Base-by-base conservation (phyloP, 345 rosid genomes). In the Ailanthus altissimus region DNA sequence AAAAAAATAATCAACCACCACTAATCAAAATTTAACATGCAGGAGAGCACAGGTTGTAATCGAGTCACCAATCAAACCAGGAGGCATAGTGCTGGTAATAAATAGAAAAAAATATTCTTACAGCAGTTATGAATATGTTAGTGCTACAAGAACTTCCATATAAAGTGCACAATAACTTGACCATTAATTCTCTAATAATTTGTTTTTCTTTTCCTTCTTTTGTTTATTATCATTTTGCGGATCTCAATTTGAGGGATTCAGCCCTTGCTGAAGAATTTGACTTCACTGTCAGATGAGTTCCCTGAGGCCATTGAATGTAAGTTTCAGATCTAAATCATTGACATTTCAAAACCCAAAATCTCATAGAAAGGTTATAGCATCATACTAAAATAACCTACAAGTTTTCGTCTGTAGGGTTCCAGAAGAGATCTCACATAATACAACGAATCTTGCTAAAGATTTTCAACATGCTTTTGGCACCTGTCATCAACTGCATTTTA, bases 21-120 rank as follows among this genome's bases (percentile, higher is more conserved):
- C 57, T 65, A 56, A 73, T 14, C 28, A 49, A 71, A 7, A 54
- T 11, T 57, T 18, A 38, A 2, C 62, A 14, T 81, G 84, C 89
- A 94, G 97, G 90, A 91, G 86, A 59, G 94, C 90, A 20, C 81
- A 54, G 62, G 80, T 89, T 68, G 72, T 92, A 61, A 89, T 79
- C 7, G 96, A 91, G 76, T 92, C 96, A 42, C 96, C 96, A 10
- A 82, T 92, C 81, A 94, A 94, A 86, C 94, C 92, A 45, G 97
- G 97, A 83, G 88, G 88, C 78, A 67, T 87, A 8, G 88, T 81
- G 73, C 83, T 94, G 97, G 98, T 32, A 32, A 32, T 3, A 32
- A 32, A 32, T 56, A 71, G 21, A 12, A 18, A 12, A n/a, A 18
- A n/a, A n/a, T 18, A 38, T 25, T 9, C 5, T 20, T 42, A 38